A percentile compares a stretch with the other conserved stretches of the same genome.
These are phyloP conservation scores for Pythium aquatile DNA, from an alignment of 352 stramenopile species.

Conservation along the genomic window DNA sequence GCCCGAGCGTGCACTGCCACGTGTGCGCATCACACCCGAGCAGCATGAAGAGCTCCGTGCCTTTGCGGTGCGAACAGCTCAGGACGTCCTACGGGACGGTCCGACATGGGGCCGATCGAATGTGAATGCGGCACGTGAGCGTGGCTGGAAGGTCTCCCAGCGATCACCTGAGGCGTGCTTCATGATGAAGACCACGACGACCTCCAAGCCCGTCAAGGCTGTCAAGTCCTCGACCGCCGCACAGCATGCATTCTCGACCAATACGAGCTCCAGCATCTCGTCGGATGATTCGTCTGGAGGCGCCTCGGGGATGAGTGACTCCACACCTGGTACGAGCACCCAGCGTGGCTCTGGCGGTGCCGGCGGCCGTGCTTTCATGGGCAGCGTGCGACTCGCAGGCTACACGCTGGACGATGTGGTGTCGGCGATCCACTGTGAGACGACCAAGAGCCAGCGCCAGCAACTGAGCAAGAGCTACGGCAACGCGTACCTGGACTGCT, in stretches of 20 bases:
- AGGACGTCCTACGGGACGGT: slow-evolving; percentile 53
- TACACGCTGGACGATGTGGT: slow-evolving; percentile 70
- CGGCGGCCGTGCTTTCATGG: slow-evolving; percentile 48
- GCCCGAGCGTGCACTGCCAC: slow-evolving; percentile 46
- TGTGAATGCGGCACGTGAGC: slow-evolving; percentile 38
- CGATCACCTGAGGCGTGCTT: slow-evolving; percentile 47
- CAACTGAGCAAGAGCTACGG: slow-evolving; percentile 46
- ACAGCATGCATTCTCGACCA: neutral
- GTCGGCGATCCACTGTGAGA: slow-evolving; percentile 58
- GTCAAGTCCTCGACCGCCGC: neutral
- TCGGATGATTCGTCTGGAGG: slow-evolving; percentile 16
- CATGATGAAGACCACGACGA: slow-evolving; percentile 50
- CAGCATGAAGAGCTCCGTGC: slow-evolving; percentile 66
- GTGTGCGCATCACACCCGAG: slow-evolving; percentile 41
- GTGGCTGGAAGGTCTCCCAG: slow-evolving; percentile 56
- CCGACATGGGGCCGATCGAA: slow-evolving; percentile 66
- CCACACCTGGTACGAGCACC: neutral
- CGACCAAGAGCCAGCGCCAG: slow-evolving; percentile 46
- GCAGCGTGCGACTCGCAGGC: slow-evolving; percentile 34
- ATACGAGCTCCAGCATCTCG: slow-evolving; percentile 1
- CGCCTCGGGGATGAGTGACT: neutral
- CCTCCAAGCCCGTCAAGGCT: slow-evolving; percentile 31
- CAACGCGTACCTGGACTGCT: slow-evolving; percentile 56
- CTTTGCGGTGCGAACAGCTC: slow-evolving; percentile 51
- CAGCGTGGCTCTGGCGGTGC: slow-evolving; percentile 9